Percentiles rank a stretch among this genome's conserved stretches.
Evolutionary conservation across 1,284 basidiomycete species (phyloP).

Genomic region (Megacollybia platyphylla): DNA sequence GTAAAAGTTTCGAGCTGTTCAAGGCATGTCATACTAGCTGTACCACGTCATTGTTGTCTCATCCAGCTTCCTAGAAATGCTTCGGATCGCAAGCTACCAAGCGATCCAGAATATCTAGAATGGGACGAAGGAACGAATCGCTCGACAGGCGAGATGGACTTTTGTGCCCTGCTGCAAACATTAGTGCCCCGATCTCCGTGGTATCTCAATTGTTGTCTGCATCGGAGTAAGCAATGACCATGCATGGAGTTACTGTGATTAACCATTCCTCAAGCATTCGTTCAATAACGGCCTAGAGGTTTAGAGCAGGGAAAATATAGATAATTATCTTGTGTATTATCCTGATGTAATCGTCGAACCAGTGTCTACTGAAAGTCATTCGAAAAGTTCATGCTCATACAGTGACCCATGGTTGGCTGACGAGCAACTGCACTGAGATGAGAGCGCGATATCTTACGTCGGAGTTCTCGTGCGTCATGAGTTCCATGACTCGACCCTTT

Average conservation of each 20-base stretch:
- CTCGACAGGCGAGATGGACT: neutral
- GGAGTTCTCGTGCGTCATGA: conserved; percentile 82
- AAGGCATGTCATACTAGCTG: conserved; percentile 13
- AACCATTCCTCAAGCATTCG: no score
- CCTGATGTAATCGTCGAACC: no score
- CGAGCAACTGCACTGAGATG: conserved; percentile 70
- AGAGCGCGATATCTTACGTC: conserved; percentile 90
- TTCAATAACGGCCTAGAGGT: no score
- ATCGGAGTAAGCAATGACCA: neutral
- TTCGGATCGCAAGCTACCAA: conserved; percentile 6
- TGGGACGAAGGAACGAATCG: neutral
- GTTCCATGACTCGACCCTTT: conserved; percentile 87
- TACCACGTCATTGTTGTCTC: neutral
- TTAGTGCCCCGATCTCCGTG: neutral
- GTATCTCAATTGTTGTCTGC: neutral
- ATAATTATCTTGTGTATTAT: no score
- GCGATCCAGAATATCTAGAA: neutral
- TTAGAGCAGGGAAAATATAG: no score
- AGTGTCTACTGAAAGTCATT: neutral
- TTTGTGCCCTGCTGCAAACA: neutral
- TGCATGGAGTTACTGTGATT: no score
- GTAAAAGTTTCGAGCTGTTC: conserved; percentile 19
- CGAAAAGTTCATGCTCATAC: conserved; percentile 9
- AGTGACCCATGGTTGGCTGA: conserved; percentile 67
- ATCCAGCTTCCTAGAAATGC: conserved; percentile 9